Evolutionary conservation across 176 grass and related monocot species (phyloP), one percentile per base, ranked within the genome.

Genomic region (Eleusine coracana): DNA sequence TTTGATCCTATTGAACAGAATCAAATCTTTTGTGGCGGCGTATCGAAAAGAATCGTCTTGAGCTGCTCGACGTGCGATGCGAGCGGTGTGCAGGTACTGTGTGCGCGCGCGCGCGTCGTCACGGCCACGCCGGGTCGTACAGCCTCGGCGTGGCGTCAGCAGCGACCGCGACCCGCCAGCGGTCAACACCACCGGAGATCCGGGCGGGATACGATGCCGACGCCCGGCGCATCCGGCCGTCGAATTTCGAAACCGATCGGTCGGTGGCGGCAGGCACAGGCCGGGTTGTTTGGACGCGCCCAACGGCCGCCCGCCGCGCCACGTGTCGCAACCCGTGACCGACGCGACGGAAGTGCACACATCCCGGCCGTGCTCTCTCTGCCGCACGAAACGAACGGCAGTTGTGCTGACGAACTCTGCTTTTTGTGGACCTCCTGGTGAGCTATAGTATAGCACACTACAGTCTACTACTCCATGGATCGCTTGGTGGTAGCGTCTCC

Each of bases 221-320:
- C 72, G 9, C 50, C 71, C 1, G 50, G 3, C 48, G 72, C 10
- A 37, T 56, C 72, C 18, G 9, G 49, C 73, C 51, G 73, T 58
- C 73, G 18, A 58, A 39, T 0, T 9, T 21, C 29, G 15, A 27
- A 34, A 16, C 16, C 21, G n/a, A 48, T 20, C 41, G 18, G 6
- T 1, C 17, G 18, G 54, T 7, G 68, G n/a, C n/a, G 68, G 68
- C 8, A 14, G 48, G 9, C 9, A 3, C 60, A 63, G 8, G 60
- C 51, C 16, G 16, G 16, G 55, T 17, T 20, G 21, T 59, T 72
- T 90, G 75, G 76, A 80, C 75, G 74, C 50, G 31, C 60, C 75
- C 80, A 65, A 73, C 87, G 81, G 74, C 34, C 17, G 73, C 13
- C 61, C 6, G 27, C 4, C 36, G 5, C 36, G 75, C 84, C 88